Evolutionary conservation across 129 eudicot species (phyloP).

Genomic region (Artemisia argyi): DNA sequence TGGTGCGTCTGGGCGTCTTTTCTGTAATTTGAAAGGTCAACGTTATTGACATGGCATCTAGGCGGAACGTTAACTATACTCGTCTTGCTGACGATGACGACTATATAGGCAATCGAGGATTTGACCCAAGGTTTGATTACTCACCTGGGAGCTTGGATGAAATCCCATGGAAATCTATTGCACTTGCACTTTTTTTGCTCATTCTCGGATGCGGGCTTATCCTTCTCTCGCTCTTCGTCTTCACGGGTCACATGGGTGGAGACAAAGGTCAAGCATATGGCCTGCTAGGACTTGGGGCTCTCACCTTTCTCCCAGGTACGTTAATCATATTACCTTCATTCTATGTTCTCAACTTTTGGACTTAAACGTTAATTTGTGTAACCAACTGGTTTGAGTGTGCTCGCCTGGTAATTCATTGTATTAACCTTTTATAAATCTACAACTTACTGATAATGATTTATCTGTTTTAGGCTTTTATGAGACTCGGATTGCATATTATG

Average conservation of each 20-base stretch:
- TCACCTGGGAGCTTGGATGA: slow-evolving; percentile 60
- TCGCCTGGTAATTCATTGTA: slow-evolving; percentile 4
- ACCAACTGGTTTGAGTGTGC: slow-evolving; percentile 1
- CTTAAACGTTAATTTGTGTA: not conserved
- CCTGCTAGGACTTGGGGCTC: slow-evolving; percentile 80
- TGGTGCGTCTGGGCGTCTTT: slow-evolving; percentile 10
- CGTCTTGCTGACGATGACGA: slow-evolving; percentile 67
- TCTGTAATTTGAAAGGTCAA: slow-evolving; percentile 7
- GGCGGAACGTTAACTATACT: slow-evolving; percentile 63
- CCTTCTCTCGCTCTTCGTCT: slow-evolving; percentile 68
- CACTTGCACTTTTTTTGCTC: slow-evolving; percentile 77
- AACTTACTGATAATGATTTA: slow-evolving; percentile 5
- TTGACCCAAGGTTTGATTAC: slow-evolving; percentile 86
- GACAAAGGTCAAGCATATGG: slow-evolving; percentile 90
- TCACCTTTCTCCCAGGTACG: slow-evolving; percentile 83
- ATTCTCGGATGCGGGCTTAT: slow-evolving; percentile 73
- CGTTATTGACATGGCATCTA: slow-evolving; percentile 53
- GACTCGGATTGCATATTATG: slow-evolving; percentile 85
- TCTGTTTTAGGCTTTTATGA: slow-evolving; percentile 67
- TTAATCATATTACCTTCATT: not conserved
- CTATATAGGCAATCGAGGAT: slow-evolving; percentile 42
- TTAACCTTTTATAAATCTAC: not conserved
- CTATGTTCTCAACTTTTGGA: too few relatives aligned
- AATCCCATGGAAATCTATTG: slow-evolving; percentile 93
- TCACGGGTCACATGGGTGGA: slow-evolving; percentile 95